phyloP scores from a whole-genome alignment of 1,139 yeast species.

The Geotrichum carabidarum region DNA sequence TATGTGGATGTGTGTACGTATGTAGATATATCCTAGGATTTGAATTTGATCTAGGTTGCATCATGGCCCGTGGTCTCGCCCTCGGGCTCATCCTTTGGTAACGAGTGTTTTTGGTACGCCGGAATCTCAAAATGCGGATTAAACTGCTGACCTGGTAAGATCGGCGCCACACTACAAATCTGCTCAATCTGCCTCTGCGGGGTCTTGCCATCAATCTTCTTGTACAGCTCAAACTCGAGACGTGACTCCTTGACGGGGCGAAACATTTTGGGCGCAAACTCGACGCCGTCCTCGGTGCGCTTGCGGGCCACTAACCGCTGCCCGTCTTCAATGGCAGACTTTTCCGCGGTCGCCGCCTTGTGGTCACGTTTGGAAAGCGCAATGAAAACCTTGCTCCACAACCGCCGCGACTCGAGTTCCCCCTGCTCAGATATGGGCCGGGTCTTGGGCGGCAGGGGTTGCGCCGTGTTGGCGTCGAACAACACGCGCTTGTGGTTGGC shows the following conservation, averaged over 20 bases:
- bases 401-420: slow-evolving; percentile 67
- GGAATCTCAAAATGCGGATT: slow-evolving; percentile 63
- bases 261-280: slow-evolving; percentile 76
- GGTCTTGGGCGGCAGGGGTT: slow-evolving; percentile 57
- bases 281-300: slow-evolving; percentile 71
- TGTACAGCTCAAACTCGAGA: slow-evolving; percentile 62
- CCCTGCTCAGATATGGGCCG: slow-evolving; percentile 78
- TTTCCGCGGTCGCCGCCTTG: slow-evolving; percentile 77
- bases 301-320: slow-evolving; percentile 72
- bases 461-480: slow-evolving; percentile 58
- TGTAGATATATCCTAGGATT: neutral
- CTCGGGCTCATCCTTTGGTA: neutral
- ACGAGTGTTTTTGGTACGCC: slow-evolving; percentile 50
- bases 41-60: neutral
- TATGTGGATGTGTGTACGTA: neutral
- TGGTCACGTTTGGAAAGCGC: slow-evolving; percentile 78
- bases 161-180: slow-evolving; percentile 58
- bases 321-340: slow-evolving; percentile 73
- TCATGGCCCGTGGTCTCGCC: neutral
- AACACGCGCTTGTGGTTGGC: slow-evolving; percentile 46
- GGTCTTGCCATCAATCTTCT: slow-evolving; percentile 45
- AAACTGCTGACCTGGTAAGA: slow-evolving; percentile 70
- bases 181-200: slow-evolving; percentile 52
- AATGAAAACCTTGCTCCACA: slow-evolving; percentile 77
- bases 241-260: slow-evolving; percentile 36